These are phyloP conservation scores for Oryza rufipogon DNA, from an alignment of 176 grass and related monocot genomes.

Conservation along the genomic window DNA sequence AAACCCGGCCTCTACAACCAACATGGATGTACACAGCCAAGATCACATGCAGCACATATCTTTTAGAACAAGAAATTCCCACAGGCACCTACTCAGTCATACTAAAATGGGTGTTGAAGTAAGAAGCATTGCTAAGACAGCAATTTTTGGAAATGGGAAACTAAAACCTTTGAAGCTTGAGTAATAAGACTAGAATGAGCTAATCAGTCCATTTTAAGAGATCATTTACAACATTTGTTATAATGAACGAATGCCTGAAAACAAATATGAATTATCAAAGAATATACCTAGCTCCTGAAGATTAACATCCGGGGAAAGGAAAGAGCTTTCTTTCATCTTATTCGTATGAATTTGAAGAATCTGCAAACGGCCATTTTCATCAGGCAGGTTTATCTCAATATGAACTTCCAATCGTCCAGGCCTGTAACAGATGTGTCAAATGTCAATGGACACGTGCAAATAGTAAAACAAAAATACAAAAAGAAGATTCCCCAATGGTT, in stretches of 20 bases:
- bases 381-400: conserved; percentile 97
- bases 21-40: not conserved
- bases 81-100: conserved; percentile 21
- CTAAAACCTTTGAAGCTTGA: conserved; percentile 14
- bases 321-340: conserved; percentile 98
- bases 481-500: conserved; percentile 11
- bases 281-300: conserved; percentile 78
- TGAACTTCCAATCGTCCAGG: conserved; percentile 96
- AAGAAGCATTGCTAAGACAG: not conserved
- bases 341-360: conserved; percentile 99
- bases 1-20: too few relatives aligned
- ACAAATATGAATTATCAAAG: conserved; percentile 5
- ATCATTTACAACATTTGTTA: conserved; percentile 7
- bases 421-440: conserved; percentile 50
- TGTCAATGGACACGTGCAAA: conserved; percentile 28
- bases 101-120: conserved; percentile 23
- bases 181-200: conserved; percentile 19
- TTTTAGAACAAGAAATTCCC: conserved; percentile 22
- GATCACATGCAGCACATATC: conserved; percentile 20
- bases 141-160: conserved; percentile 1
- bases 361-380: conserved; percentile 98
- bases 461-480: conserved; percentile 22
- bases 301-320: conserved; percentile 90
- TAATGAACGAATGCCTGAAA: conserved; percentile 22
- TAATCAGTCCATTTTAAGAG: conserved; percentile 9